Evolutionary conservation across 202 grass and related monocot genomes (phyloP).

Genomic region (Schoenoplectus tabernaemontani): DNA sequence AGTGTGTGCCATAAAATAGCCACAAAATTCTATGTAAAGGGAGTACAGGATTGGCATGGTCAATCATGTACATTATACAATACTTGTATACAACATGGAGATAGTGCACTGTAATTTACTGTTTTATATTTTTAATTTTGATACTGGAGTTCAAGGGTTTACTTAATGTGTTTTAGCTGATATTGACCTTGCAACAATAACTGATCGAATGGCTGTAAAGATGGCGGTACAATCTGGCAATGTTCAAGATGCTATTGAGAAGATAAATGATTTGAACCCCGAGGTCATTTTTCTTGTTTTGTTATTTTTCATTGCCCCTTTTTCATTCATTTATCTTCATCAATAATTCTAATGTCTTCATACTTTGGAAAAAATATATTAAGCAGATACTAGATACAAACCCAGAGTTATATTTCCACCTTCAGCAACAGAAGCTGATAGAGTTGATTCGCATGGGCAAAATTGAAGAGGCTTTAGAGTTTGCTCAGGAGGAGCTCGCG

Average conservation of each 20-base stretch:
- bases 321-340: neutral
- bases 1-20: neutral
- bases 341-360: neutral
- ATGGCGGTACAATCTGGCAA: constrained; percentile 86
- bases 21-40: neutral
- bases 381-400: constrained; percentile 92
- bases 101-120: neutral
- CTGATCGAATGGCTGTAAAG: constrained; percentile 89
- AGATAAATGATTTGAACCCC: constrained; percentile 90
- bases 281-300: constrained; percentile 41
- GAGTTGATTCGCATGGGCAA: constrained; percentile 88
- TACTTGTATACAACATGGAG: neutral
- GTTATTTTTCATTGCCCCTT: neutral
- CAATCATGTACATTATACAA: neutral
- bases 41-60: neutral
- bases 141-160: neutral
- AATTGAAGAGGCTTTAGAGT: constrained; percentile 91
- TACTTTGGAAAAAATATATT: constrained; percentile 1
- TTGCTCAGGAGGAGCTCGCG: constrained; percentile 95
- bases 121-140: neutral
- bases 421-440: constrained; percentile 95
- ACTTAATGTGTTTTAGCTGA: constrained; percentile 53
- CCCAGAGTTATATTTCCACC: constrained; percentile 94
- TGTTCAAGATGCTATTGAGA: constrained; percentile 93
- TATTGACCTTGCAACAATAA: constrained; percentile 80